Conservation (phyloP, 257 asterid species). For the Catharanthus roseus region DNA sequence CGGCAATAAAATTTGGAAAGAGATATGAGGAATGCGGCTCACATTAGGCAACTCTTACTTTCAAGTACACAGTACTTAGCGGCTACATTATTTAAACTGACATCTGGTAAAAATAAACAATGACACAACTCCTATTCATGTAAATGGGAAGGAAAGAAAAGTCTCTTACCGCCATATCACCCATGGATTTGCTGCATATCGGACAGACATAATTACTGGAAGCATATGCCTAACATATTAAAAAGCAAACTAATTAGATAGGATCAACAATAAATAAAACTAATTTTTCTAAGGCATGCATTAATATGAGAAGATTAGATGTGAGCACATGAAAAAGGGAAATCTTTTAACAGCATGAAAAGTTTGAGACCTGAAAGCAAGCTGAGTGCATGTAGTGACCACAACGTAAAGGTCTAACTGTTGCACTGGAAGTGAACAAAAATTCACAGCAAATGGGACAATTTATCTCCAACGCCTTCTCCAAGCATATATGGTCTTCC, state of each 20-base stretch:
- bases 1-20: neutral
- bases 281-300: neutral
- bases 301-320: neutral
- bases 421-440: conserved; percentile 42
- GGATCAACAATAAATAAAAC: neutral
- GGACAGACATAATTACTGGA: conserved; percentile 39
- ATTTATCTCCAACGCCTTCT: conserved; percentile 43
- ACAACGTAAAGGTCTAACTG: conserved; percentile 41
- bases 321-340: neutral
- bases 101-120: neutral
- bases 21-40: neutral
- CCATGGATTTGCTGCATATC: conserved; percentile 51
- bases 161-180: conserved; percentile 41
- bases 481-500: conserved; percentile 38
- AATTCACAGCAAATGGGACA: conserved; percentile 49
- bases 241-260: conserved; percentile 2
- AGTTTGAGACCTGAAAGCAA: conserved; percentile 40
- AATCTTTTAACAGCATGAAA: neutral
- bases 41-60: neutral
- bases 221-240: conserved; percentile 35
- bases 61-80: neutral
- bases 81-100: neutral
- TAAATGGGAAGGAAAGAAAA: neutral
- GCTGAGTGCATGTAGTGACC: conserved; percentile 54
- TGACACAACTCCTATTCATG: neutral